A percentile compares a stretch with the other conserved stretches of the same genome.
Evolutionary conservation across 139 green algal genomes (phyloP).

Genomic region (Penium margaritaceum): DNA sequence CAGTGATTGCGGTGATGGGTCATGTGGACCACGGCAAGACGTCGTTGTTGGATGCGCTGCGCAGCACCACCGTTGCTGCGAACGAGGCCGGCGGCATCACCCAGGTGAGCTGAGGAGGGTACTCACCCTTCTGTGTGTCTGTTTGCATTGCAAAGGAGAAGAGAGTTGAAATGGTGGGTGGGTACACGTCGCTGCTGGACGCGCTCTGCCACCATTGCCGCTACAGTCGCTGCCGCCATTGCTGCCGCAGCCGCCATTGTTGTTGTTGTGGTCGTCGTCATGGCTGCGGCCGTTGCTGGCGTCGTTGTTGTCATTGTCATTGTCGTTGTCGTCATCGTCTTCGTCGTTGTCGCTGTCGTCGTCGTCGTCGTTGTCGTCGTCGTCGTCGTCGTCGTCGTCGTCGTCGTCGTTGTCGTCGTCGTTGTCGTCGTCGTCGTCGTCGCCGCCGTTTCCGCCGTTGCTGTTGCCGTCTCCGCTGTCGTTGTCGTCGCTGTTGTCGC

Average conservation of each 20-base stretch:
- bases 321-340: no score
- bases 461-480: no score
- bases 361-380: no score
- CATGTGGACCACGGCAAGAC: conserved; percentile 94
- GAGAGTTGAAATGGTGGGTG: neutral
- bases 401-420: no score
- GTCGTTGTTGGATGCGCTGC: conserved; percentile 31
- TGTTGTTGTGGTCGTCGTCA: no score
- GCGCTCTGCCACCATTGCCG: neutral
- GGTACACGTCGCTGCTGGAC: neutral
- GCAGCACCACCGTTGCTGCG: conserved; percentile 71
- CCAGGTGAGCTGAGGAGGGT: conserved; percentile 83
- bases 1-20: conserved; percentile 95
- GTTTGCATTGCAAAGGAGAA: neutral
- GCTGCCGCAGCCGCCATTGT: no score
- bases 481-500: neutral
- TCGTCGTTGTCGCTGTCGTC: no score
- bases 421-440: conserved; percentile 10
- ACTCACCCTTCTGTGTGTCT: conserved; percentile 51
- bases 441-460: conserved; percentile 7
- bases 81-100: conserved; percentile 96
- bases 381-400: no score
- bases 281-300: no score
- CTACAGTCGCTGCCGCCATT: neutral
- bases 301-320: no score